phyloP scores from a whole-genome alignment of 75 land plant species.

The Ceratopteris richardii region DNA sequence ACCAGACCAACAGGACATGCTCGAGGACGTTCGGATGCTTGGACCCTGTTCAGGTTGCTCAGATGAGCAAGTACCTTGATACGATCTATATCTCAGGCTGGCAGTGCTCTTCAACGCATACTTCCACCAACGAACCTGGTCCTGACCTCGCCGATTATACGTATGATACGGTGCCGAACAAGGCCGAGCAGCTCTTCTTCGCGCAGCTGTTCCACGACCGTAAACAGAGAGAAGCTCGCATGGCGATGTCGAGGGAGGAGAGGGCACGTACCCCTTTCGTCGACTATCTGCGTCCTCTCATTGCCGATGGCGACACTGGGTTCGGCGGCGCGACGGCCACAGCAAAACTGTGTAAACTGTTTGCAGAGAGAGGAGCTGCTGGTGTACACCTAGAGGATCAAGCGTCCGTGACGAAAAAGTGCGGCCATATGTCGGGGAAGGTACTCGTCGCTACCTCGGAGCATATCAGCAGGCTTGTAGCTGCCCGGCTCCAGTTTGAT shows the following conservation, averaged over 20 bases:
- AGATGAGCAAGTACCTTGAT: conserved; percentile 88
- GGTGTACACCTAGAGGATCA: conserved; percentile 83
- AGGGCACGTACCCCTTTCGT: conserved; percentile 57
- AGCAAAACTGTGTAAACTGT: conserved; percentile 85
- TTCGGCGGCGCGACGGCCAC: conserved; percentile 89
- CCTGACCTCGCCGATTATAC: conserved; percentile 96
- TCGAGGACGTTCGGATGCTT: conserved; percentile 84
- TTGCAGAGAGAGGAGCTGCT: conserved; percentile 90
- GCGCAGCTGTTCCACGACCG: conserved; percentile 91
- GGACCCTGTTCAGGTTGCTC: conserved; percentile 88
- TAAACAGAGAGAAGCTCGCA: conserved; percentile 72
- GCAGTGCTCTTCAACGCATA: conserved; percentile 90
- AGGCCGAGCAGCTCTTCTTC: conserved; percentile 84
- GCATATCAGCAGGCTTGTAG: conserved; percentile 76
- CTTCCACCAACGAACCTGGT: conserved; percentile 84
- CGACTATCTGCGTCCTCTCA: conserved; percentile 73
- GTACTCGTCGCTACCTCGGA: conserved; percentile 69
- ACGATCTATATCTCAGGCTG: conserved; percentile 77
- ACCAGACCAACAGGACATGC: conserved; percentile 68
- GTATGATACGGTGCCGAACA: conserved; percentile 93
- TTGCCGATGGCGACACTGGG: conserved; percentile 91
- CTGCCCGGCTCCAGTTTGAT: conserved; percentile 79
- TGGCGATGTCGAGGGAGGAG: conserved; percentile 52
- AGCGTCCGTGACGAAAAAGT: conserved; percentile 57
- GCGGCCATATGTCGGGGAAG: conserved; percentile 96